Conservation (phyloP, 2,329 filamentous ascomycete genomes). For the Pseudohalonectria lignicola region DNA sequence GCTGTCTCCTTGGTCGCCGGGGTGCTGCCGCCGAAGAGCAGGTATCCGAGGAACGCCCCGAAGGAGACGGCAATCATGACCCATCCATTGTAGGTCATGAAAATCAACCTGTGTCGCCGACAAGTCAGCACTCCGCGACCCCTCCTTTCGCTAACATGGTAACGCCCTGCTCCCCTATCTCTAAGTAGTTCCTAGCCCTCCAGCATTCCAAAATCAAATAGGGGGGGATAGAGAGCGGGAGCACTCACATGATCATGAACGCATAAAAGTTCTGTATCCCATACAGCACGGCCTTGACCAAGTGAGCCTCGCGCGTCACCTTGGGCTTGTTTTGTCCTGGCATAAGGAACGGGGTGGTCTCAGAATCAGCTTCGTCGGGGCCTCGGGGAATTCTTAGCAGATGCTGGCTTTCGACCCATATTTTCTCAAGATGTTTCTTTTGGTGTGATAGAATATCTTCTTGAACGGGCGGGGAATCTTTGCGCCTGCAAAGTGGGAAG, state of each 20-base stretch:
- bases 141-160: neutral
- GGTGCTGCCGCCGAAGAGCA: constrained; percentile 64
- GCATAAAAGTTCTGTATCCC: constrained; percentile 95
- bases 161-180: no score
- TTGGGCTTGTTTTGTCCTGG: constrained; percentile 61
- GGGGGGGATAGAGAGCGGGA: neutral
- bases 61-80: constrained; percentile 87
- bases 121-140: no score
- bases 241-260: constrained; percentile 99
- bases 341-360: constrained; percentile 51
- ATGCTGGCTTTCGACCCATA: no score
- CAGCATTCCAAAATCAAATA: neutral
- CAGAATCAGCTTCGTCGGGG: constrained; percentile 39
- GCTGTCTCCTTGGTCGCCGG: constrained; percentile 75
- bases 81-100: constrained; percentile 99
- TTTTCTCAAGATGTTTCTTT: no score
- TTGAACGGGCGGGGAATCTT: no score
- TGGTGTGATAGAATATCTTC: neutral
- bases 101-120: constrained; percentile 60
- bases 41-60: constrained; percentile 80
- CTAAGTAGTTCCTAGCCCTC: neutral
- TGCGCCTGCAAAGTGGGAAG: no score
- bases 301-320: constrained; percentile 56
- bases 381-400: constrained; percentile 9
- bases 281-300: constrained; percentile 77